These are phyloP conservation scores for Blastomyces percursus DNA, from an alignment of 2,329 filamentous ascomycete species.

Conservation along the genomic window DNA sequence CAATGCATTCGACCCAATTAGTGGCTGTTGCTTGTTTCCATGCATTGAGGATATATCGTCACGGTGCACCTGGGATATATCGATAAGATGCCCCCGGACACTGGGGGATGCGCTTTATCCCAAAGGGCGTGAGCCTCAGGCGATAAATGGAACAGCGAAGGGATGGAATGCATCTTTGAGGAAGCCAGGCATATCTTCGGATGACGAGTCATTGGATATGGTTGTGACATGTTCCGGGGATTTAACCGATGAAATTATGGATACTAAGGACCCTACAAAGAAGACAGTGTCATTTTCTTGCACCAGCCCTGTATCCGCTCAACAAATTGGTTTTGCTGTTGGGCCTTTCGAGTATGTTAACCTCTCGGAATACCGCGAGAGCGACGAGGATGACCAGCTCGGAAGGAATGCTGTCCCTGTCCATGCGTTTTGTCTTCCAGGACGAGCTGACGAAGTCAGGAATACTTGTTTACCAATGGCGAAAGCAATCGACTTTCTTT, in stretches of 20 bases:
- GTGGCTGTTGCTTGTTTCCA: conserved; percentile 80
- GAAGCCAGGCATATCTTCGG: conserved; percentile 46
- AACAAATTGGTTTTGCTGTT: conserved; percentile 86
- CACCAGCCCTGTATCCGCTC: conserved; percentile 62
- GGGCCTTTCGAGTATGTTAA: conserved; percentile 93
- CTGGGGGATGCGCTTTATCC: conserved; percentile 60
- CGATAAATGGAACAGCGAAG: conserved; percentile 16
- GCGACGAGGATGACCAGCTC: conserved; percentile 83
- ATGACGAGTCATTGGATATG: conserved; percentile 82
- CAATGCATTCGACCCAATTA: conserved; percentile 55
- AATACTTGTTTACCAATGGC: conserved; percentile 81
- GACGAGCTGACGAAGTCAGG: conserved; percentile 66
- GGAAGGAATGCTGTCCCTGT: conserved; percentile 80
- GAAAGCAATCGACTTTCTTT: conserved; percentile 79
- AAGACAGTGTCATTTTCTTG: conserved; percentile 82
- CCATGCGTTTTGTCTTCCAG: conserved; percentile 81
- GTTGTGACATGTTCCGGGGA: conserved; percentile 85
- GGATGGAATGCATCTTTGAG: conserved; percentile 23
- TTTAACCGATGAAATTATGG: conserved; percentile 68
- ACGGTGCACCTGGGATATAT: conserved; percentile 77
- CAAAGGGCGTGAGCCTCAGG: conserved; percentile 20
- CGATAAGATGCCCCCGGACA: conserved; percentile 74
- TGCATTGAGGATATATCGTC: conserved; percentile 79
- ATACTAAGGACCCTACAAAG: conserved; percentile 64
- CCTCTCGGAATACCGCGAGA: conserved; percentile 75